Base-by-base conservation (phyloP, 306 rosid genomes). In the Morella rubra region DNA sequence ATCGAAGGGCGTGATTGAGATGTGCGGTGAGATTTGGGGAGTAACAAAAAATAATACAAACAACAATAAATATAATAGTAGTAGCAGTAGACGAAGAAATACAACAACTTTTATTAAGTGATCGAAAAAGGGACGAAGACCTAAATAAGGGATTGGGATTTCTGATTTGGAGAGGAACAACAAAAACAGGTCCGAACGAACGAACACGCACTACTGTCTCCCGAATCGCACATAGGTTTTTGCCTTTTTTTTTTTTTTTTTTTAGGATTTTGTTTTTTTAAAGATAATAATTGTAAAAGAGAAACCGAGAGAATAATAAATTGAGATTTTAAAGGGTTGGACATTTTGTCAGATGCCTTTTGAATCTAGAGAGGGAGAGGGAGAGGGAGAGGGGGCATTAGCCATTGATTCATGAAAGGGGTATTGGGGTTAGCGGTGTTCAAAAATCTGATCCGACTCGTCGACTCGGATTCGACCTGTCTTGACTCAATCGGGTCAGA, bases 21-120 rank as follows among this genome's bases (percentile, higher is more conserved):
- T 81, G 85, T 77, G 86, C 49, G 86, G 85, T 83, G 83, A 83
- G 85, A 85, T 83, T 85, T 89, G 74, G 85, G 86, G 86, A 86
- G 82, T 69, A 76, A 77, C 84, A 79, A 83, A 71, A 72, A 79
- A 52, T 18, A 76, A 71, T 19, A 77, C 47, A 40, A 73, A 83
- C 55, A 64, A 81, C 8, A 41, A 22, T 40, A 50, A 49, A 7
- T 47, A 62, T 62, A 72, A 79, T 73, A 60, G 15, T 7, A 62
- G 37, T 55, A 40, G 18, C 8, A 56, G 76, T 51, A 71, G 8
- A 4, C 41, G 12, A 64, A 64, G 68, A 61, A 66, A 42, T 22
- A 10, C 27, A 1, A 15, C 6, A 18, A 32, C 37, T 32, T 32
- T 32, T 32, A 32, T 32, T 32, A 8, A 61, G 41, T 1, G 15